Conservation (phyloP, 169 alveolate species). For the Eimeria falciformis region DNA sequence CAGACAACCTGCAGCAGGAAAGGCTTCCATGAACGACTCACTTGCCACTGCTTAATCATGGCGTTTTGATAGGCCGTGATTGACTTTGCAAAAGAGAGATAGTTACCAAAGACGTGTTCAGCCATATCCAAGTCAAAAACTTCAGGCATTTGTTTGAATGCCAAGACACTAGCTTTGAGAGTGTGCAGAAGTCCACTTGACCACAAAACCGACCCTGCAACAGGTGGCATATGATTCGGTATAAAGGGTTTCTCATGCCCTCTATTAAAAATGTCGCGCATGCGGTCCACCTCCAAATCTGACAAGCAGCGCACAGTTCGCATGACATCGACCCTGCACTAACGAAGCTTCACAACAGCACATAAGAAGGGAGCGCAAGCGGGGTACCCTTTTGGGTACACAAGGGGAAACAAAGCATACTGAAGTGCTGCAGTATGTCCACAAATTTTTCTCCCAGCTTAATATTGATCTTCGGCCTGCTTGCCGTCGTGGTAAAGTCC, state of each 20-base stretch:
- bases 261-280: slow-evolving; percentile 76
- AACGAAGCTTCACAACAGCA: not conserved
- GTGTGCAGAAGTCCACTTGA: slow-evolving; percentile 91
- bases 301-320: slow-evolving; percentile 1
- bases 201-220: slow-evolving; percentile 94
- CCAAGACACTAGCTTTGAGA: slow-evolving; percentile 92
- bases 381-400: no score
- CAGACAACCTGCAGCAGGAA: not conserved
- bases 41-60: slow-evolving; percentile 75
- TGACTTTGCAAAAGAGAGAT: slow-evolving; percentile 69
- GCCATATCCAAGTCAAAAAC: slow-evolving; percentile 86
- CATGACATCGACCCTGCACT: not conserved
- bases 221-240: slow-evolving; percentile 88
- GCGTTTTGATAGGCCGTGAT: slow-evolving; percentile 66
- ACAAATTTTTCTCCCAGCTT: slow-evolving; percentile 93
- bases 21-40: not conserved
- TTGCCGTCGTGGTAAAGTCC: slow-evolving; percentile 92
- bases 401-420: slow-evolving; percentile 52
- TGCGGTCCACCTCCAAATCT: slow-evolving; percentile 68
- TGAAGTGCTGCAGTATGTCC: slow-evolving; percentile 90
- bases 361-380: not conserved
- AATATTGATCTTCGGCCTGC: slow-evolving; percentile 90
- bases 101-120: slow-evolving; percentile 78
- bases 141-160: slow-evolving; percentile 90
- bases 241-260: slow-evolving; percentile 86